Base-by-base conservation (phyloP, 106 monocot species). In the Platanthera zijinensis region DNA sequence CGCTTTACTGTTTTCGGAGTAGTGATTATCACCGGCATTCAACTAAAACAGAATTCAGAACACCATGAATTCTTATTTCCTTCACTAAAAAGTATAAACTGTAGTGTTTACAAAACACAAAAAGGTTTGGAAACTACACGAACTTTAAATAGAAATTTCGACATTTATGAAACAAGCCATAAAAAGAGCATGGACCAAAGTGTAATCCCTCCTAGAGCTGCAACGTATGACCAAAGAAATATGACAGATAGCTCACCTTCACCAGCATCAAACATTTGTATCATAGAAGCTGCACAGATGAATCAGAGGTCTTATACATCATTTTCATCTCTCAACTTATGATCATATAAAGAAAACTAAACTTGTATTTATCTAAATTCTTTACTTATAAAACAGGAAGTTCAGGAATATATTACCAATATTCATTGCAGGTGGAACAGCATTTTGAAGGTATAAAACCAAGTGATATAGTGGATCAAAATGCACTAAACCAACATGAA, bases 401-500 rank as follows among this genome's bases (percentile, higher is more conserved):
- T 2, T 53, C 14, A 0, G 8, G 14, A 53, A 53, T 8, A 53
- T 14, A 18, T 64, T 83, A 92, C 91, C 80, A 13, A 89, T 92
- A 82, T 92, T 92, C 85, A 92, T 85, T 66, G 92, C 92, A 12
- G 92, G 92, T 19, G 92, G 92, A 52, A 92, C 78, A 6, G 87
- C 83, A 79, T 89, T 82, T 50, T 92, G 92, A 49, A 92, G 52
- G 15, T 87, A 73, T 48, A 92, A 80, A 54, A 85, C 78, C 74
- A 92, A 84, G 21, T 82, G 89, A 66, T 85, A 92, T 7, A 93
- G 67, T 32, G 90, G 93, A 75, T 93, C 90, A 47, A 86, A 46
- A 22, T 88, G 85, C 61, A 93, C 74, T 22, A 93, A 75, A 17
- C 90, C 90, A 10, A 86, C 57, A 51, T 71, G 76, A 74, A 88